Base-by-base conservation (phyloP, 495 filamentous ascomycete species). In the Annulohypoxylon nitens region DNA sequence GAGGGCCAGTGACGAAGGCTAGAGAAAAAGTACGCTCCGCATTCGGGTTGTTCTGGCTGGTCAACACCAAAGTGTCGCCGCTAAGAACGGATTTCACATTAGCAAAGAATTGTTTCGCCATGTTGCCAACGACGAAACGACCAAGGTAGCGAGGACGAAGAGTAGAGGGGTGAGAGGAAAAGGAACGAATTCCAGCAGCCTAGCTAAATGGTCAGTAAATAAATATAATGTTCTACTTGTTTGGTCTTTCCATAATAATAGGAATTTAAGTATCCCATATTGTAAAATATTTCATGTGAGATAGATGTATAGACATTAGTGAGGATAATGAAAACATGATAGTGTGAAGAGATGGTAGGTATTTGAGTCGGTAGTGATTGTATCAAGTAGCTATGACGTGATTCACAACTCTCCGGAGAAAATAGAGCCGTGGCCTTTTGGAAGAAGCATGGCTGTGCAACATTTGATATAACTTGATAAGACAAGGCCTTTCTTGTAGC, bases 21-120 rank as follows among this genome's bases (percentile, higher is more conserved):
- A 99, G 84, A 70, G 93, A 97, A 59, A 99, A 86, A 41, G 87
- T 91, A 69, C 93, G 91, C 82, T 98, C 97, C 61, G 86, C 85
- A 30, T 90, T 88, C 67, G 94, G 92, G 79, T 91, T 89, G 76
- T 91, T 86, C 78, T 90, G 89, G 58, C 84, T 87, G 75, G 90
- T 87, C 75, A 98, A 85, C 67, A 98, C 85, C 26, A 98, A 81
- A 11, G 93, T 97, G 84, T 98, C 97, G 64, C 97, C 97, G 69
- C 94, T 97, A 68, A 95, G 84, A 53, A 96, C 94, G 63, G 89
- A 92, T 87, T 99, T 99, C 77, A 98, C 95, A 75, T 92, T 95
- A 75, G 91, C 96, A 78, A 84, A 72, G 70, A 82, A 83, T 77
- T 87, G 74, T 65, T 79, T 81, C 20, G 81, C 70, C 79, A 83